These are phyloP conservation scores for Botrytis cinerea DNA, from an alignment of 2,329 filamentous ascomycete genomes.

Conservation along the genomic window DNA sequence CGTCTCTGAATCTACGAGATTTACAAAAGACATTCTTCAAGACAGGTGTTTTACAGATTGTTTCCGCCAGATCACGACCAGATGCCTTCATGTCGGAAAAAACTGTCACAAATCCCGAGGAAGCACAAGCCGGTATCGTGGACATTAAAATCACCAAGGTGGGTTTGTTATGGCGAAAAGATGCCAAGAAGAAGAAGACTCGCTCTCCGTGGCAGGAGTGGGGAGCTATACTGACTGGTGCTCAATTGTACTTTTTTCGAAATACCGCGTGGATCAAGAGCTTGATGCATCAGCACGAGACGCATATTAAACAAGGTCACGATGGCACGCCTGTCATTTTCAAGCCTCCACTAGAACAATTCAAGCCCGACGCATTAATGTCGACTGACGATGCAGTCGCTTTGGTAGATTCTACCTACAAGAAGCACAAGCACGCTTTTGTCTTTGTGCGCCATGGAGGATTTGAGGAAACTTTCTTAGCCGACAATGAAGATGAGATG, in stretches of 20 bases:
- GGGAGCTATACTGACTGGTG: slow-evolving; percentile 95
- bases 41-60: slow-evolving; percentile 89
- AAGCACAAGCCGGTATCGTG: slow-evolving; percentile 88
- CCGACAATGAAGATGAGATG: slow-evolving; percentile 86
- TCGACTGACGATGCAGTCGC: slow-evolving; percentile 93
- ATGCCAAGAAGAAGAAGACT: slow-evolving; percentile 88
- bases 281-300: slow-evolving; percentile 84
- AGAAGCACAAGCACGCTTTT: slow-evolving; percentile 94
- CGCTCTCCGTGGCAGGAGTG: slow-evolving; percentile 98
- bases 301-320: slow-evolving; percentile 75
- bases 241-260: slow-evolving; percentile 94
- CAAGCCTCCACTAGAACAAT: slow-evolving; percentile 83
- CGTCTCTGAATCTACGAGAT: slow-evolving; percentile 75
- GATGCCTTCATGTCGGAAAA: slow-evolving; percentile 93
- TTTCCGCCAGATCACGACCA: slow-evolving; percentile 88
- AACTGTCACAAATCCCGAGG: slow-evolving; percentile 79
- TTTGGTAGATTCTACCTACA: slow-evolving; percentile 81
- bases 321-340: slow-evolving; percentile 80
- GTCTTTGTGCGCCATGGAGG: slow-evolving; percentile 85
- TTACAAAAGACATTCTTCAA: slow-evolving; percentile 88
- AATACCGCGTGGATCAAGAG: slow-evolving; percentile 92
- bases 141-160: slow-evolving; percentile 98
- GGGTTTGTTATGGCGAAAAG: slow-evolving; percentile 91
- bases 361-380: slow-evolving; percentile 92
- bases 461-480: slow-evolving; percentile 85